Conservation (phyloP, 2,329 filamentous ascomycete genomes). For the Claviceps lovelessii region DNA sequence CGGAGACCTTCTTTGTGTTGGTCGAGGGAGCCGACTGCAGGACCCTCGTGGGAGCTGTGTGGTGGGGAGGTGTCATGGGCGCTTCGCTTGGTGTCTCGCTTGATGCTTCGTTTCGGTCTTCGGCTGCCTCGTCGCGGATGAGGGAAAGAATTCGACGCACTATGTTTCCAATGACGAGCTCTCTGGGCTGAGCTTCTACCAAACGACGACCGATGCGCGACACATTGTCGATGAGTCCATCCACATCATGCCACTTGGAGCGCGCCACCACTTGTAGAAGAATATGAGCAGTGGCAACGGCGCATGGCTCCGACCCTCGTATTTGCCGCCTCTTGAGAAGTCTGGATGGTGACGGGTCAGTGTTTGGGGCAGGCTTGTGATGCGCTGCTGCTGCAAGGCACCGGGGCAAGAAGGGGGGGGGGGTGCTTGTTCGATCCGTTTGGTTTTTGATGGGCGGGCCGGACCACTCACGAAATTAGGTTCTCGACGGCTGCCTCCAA, state of each 20-base stretch:
- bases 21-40: slow-evolving; percentile 19
- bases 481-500: slow-evolving; percentile 74
- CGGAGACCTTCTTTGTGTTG: slow-evolving; percentile 21
- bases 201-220: slow-evolving; percentile 65
- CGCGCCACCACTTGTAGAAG: slow-evolving; percentile 75
- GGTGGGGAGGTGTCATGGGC: slow-evolving; percentile 24
- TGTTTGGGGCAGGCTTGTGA: background rate
- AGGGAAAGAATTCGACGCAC: slow-evolving; percentile 79
- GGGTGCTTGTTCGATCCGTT: too few species aligned
- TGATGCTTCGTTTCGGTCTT: slow-evolving; percentile 52
- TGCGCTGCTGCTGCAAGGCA: background rate
- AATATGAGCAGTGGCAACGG: slow-evolving; percentile 78
- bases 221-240: slow-evolving; percentile 66
- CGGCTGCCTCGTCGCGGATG: slow-evolving; percentile 80
- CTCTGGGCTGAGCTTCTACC: slow-evolving; percentile 70
- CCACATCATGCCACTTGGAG: slow-evolving; percentile 63
- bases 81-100: slow-evolving; percentile 46
- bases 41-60: slow-evolving; percentile 18
- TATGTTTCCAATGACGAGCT: slow-evolving; percentile 89
- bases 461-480: slow-evolving; percentile 55
- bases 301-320: slow-evolving; percentile 72
- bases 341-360: slow-evolving; percentile 3
- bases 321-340: slow-evolving; percentile 88
- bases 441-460: slow-evolving; percentile 1
- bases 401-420: background rate